Evolutionary conservation across 2,329 filamentous ascomycete genomes (phyloP).

Genomic region (Apiospora hydei): DNA sequence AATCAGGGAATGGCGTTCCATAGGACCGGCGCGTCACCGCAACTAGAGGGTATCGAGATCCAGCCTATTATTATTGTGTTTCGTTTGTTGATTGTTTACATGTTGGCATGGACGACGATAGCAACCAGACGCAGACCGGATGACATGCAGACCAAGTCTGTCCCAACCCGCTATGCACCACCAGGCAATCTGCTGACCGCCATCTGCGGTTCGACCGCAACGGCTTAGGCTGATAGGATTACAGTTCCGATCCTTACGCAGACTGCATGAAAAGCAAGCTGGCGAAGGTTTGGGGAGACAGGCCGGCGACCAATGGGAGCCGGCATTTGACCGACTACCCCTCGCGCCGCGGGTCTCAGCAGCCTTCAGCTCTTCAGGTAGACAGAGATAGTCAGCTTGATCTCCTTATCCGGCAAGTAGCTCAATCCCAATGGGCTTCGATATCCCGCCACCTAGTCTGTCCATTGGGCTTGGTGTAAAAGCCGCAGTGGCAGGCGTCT

Average conservation of each 20-base stretch:
- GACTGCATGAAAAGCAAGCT: slow-evolving; percentile 23
- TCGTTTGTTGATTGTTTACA: slow-evolving; percentile 24
- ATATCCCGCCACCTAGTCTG: slow-evolving; percentile 13
- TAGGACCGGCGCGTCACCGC: slow-evolving; percentile 1
- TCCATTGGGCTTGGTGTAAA: neutral
- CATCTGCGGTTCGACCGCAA: slow-evolving; percentile 18
- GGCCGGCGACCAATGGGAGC: slow-evolving; percentile 4
- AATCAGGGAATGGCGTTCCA: slow-evolving; percentile 8
- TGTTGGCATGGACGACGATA: neutral
- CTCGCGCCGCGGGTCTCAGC: slow-evolving; percentile 18
- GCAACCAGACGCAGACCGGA: slow-evolving; percentile 8
- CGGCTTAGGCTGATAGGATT: neutral
- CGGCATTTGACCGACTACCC: neutral
- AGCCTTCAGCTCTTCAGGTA: slow-evolving; percentile 22
- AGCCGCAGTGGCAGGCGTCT: neutral
- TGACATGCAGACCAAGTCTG: slow-evolving; percentile 14
- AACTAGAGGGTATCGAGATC: slow-evolving; percentile 17
- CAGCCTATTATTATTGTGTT: neutral
- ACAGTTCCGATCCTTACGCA: slow-evolving; percentile 7
- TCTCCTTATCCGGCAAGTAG: slow-evolving; percentile 18
- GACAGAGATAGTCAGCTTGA: neutral
- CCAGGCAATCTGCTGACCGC: slow-evolving; percentile 21
- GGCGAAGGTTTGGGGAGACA: slow-evolving; percentile 8
- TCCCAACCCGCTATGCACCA: slow-evolving; percentile 11
- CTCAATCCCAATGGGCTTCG: slow-evolving; percentile 17